A percentile compares a stretch with the other conserved stretches of the same genome.
These are phyloP conservation scores for Teunomyces gatunensis DNA, from an alignment of 805 yeast species.

Conservation along the genomic window DNA sequence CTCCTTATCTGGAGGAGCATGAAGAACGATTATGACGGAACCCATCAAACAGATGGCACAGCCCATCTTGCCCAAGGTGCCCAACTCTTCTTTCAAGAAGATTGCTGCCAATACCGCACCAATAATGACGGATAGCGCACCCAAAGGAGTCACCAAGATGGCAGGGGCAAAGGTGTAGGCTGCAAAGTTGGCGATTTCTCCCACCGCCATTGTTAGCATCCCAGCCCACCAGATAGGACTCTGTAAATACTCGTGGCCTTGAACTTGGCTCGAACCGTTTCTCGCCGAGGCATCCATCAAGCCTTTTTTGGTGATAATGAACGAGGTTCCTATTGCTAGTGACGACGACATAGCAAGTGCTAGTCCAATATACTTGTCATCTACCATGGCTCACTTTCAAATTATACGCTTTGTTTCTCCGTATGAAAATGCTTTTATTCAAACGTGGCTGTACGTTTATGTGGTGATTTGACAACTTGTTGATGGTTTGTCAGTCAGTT, in stretches of 20 bases:
- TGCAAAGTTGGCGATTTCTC: constrained; percentile 89
- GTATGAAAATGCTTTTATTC: neutral
- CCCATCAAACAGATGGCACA: constrained; percentile 90
- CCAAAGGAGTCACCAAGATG: constrained; percentile 85
- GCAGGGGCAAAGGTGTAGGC: constrained; percentile 97
- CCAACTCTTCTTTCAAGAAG: constrained; percentile 81
- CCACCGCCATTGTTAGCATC: constrained; percentile 84
- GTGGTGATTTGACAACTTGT: constrained; percentile 28
- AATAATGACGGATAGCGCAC: constrained; percentile 85
- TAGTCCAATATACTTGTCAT: constrained; percentile 85
- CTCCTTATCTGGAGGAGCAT: constrained; percentile 94
- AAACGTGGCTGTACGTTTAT: constrained; percentile 7
- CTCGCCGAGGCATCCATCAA: constrained; percentile 64
- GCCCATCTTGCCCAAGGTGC: constrained; percentile 85
- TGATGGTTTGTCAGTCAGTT: neutral
- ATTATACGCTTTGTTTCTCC: too few species aligned
- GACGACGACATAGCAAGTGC: constrained; percentile 86
- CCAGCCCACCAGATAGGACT: constrained; percentile 97
- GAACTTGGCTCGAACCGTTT: constrained; percentile 47
- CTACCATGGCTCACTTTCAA: constrained; percentile 38
- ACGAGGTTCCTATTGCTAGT: constrained; percentile 85
- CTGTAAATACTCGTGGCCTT: constrained; percentile 72
- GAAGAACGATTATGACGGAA: constrained; percentile 80
- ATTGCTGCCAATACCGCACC: constrained; percentile 89
- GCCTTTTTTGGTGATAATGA: constrained; percentile 86